Evolutionary conservation across 441 rosid species (phyloP).

Genomic region (Pelargonium citronellum): DNA sequence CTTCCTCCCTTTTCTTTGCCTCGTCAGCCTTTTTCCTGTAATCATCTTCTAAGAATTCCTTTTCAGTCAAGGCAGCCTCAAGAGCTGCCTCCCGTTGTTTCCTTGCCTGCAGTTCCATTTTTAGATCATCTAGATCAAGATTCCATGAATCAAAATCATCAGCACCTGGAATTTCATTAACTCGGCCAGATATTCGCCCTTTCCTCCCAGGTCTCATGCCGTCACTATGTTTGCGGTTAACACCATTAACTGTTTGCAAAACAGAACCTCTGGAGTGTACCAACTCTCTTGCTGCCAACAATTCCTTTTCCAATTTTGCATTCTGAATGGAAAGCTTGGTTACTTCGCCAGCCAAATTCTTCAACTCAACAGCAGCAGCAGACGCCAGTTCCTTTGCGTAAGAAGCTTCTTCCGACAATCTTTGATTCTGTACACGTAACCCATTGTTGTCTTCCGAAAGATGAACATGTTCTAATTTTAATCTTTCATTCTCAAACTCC

Average conservation of each 20-base stretch:
- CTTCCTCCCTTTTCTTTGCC: constrained; percentile 80
- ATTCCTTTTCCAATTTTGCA: constrained; percentile 75
- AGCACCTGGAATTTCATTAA: constrained; percentile 42
- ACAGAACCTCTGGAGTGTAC: constrained; percentile 46
- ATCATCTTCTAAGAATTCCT: constrained; percentile 66
- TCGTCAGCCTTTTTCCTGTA: constrained; percentile 73
- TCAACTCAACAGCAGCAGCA: constrained; percentile 99
- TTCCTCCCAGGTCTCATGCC: constrained; percentile 61
- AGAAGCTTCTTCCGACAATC: constrained; percentile 90
- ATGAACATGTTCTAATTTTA: constrained; percentile 69
- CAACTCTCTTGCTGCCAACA: constrained; percentile 61
- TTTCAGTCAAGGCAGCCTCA: constrained; percentile 86
- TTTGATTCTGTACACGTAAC: constrained; percentile 68
- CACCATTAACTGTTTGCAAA: constrained; percentile 42
- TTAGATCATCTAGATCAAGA: constrained; percentile 72
- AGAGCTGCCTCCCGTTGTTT: constrained; percentile 83
- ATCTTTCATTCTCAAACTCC: constrained; percentile 79
- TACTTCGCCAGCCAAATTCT: constrained; percentile 91
- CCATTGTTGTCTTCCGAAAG: constrained; percentile 84
- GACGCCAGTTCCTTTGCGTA: constrained; percentile 97
- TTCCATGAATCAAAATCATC: constrained; percentile 73
- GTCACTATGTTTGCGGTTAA: constrained; percentile 51
- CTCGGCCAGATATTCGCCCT: constrained; percentile 62
- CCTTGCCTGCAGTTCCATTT: constrained; percentile 79
- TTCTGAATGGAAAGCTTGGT: constrained; percentile 84